Base-by-base conservation (phyloP, 768 basidiomycete species). In the Hysterangium stoloniferum region DNA sequence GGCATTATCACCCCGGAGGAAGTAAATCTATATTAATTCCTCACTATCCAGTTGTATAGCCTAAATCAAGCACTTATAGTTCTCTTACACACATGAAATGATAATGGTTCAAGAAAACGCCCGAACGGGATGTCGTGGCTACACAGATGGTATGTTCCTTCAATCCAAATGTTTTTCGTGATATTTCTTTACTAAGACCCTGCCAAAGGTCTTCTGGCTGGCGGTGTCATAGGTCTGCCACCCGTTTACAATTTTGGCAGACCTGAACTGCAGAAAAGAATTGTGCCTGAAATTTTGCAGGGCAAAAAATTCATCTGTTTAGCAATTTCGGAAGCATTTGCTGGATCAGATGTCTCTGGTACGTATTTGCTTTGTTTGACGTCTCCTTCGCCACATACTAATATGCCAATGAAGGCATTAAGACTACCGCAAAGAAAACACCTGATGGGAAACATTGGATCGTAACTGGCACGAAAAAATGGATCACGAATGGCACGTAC, bases 251-350 rank as follows among this genome's bases (percentile, higher is more conserved):
- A 92, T 67, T 94, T 91, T 59, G 91, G 79, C 6, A 57, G 63
- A 28, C 74, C 75, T 2, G 29, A 44, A 27, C 66, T 93, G 25
- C 73, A 75, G 51, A 68, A 57, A 6, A 60, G 64, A 35, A 60
- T 74, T 48, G 73, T 84, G 8, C 79, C 81, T 1, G 83, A 86
- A 38, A 77, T 89, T 3, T 70, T 90, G 48, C 64, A 70, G 29
- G 86, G 83, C 33, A 84, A 83, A 68, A 89, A 89, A 70, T 85
- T 84, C 62, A 89, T 95, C 54, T 85, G 79, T 51, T 67, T 95
- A 27, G 91, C 91, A 35, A 88, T 95, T 56, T 84, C 85, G 12
- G 92, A 95, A 66, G 88, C 91, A 4, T 85, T 86, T 50, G 89
- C 89, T 9, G 90, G 85, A 37, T 82, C 79, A 56, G 91, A 94